Evolutionary conservation across 805 yeast genomes (phyloP).

Genomic region (Saccharomycopsis amapae): DNA sequence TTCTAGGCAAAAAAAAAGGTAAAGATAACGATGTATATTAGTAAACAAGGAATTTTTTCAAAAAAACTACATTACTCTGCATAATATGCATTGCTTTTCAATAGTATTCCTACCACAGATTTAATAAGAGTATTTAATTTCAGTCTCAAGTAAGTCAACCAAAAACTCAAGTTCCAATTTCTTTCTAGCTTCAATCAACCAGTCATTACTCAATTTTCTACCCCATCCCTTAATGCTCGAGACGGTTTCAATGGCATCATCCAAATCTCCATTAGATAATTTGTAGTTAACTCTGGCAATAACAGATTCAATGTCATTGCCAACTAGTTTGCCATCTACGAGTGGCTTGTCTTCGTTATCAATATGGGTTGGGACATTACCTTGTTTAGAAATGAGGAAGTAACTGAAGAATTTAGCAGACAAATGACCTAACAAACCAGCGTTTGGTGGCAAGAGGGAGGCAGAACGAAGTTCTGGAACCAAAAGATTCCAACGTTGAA

Average conservation of each 20-base stretch:
- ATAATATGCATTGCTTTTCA: no score
- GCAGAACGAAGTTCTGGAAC: slow-evolving; percentile 85
- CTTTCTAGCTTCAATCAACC: slow-evolving; percentile 86
- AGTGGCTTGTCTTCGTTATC: slow-evolving; percentile 21
- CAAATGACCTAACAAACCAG: slow-evolving; percentile 89
- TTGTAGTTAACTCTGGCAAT: slow-evolving; percentile 78
- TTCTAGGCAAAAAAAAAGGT: no score
- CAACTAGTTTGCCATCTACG: slow-evolving; percentile 29
- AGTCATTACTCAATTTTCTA: slow-evolving; percentile 80
- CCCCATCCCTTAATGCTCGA: slow-evolving; percentile 90
- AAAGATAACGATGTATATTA: no score
- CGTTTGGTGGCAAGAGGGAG: slow-evolving; percentile 86
- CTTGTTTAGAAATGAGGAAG: slow-evolving; percentile 69
- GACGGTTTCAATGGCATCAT: slow-evolving; percentile 87
- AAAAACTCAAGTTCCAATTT: slow-evolving; percentile 83
- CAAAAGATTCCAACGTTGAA: slow-evolving; percentile 71
- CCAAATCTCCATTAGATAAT: slow-evolving; percentile 67
- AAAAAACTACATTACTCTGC: no score
- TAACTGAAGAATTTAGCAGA: slow-evolving; percentile 72
- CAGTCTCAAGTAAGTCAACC: slow-evolving; percentile 60
- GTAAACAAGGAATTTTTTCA: no score
- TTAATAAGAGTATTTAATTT: slow-evolving; percentile 42
- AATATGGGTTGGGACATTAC: slow-evolving; percentile 29
- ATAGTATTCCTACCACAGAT: no score
- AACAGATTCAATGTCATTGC: slow-evolving; percentile 82